Conservation (phyloP, 1,284 basidiomycete genomes). For the Coniferiporia weirii region DNA sequence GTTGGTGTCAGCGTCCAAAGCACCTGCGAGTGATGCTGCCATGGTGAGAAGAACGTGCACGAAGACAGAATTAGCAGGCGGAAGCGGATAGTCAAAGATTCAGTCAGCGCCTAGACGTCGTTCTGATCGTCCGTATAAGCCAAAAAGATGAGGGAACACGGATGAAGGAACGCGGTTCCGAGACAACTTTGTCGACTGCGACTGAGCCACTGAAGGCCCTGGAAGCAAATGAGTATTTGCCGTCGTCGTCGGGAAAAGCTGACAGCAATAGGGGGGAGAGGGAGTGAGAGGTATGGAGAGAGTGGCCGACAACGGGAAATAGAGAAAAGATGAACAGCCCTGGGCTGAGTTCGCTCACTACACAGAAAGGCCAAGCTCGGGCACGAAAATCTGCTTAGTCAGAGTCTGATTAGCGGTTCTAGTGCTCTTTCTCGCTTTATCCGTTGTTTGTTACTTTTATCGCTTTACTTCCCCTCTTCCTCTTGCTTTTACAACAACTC, state of each 20-base stretch:
- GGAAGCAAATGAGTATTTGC: background rate
- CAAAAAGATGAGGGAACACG: background rate
- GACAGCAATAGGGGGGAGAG: background rate
- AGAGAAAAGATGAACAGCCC: background rate
- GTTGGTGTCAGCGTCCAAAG: background rate
- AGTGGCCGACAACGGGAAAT: background rate
- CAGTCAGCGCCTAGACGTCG: background rate
- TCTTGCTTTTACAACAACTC: background rate
- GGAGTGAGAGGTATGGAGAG: background rate
- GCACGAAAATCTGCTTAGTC: background rate
- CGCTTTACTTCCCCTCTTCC: too few relatives aligned
- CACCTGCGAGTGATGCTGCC: slow-evolving; percentile 1
- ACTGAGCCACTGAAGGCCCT: slow-evolving; percentile 5
- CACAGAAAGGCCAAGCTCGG: background rate
- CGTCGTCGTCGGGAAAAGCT: background rate
- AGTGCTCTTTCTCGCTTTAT: too few relatives aligned
- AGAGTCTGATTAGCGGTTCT: background rate
- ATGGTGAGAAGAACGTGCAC: slow-evolving; percentile 2
- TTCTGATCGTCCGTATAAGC: slow-evolving; percentile 2
- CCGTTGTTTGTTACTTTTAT: too few relatives aligned
- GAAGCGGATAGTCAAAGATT: slow-evolving; percentile 1
- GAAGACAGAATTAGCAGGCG: background rate
- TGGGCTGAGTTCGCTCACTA: background rate
- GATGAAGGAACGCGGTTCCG: background rate
- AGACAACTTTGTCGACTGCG: background rate